Evolutionary conservation across 805 yeast genomes (phyloP).

Genomic region (Kodamaea jinghongensis): DNA sequence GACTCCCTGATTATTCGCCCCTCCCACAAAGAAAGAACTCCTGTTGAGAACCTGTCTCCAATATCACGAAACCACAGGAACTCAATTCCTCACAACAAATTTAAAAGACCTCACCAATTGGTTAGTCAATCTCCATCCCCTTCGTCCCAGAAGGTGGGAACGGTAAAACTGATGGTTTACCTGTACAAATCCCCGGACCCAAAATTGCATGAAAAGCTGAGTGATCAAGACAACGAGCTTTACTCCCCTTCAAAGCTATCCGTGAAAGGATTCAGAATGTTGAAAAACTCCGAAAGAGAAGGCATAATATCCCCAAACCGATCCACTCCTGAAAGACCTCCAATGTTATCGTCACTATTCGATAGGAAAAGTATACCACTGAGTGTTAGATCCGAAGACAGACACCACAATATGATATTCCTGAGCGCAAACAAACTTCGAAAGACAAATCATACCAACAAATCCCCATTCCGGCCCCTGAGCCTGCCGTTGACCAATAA

Average conservation of each 20-base stretch:
- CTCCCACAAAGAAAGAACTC: constrained; percentile 7
- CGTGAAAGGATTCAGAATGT: constrained; percentile 31
- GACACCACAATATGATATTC: neutral
- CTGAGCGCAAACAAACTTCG: constrained; percentile 12
- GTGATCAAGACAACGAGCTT: constrained; percentile 10
- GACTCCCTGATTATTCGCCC: constrained; percentile 16
- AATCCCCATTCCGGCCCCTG: constrained; percentile 14
- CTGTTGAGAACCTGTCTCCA: constrained; percentile 9
- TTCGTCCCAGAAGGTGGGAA: constrained; percentile 15
- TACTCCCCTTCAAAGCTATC: constrained; percentile 30
- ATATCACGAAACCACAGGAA: constrained; percentile 3
- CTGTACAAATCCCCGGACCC: constrained; percentile 10
- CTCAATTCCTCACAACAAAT: constrained; percentile 26
- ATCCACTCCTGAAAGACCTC: constrained; percentile 14
- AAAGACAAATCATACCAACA: constrained; percentile 13
- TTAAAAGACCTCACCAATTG: constrained; percentile 43
- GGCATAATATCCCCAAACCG: constrained; percentile 35
- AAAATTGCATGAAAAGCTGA: neutral
- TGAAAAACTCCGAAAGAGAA: constrained; percentile 32
- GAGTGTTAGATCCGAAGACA: constrained; percentile 3
- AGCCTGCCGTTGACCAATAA: constrained; percentile 11
- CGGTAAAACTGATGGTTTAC: constrained; percentile 11
- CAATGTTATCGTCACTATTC: constrained; percentile 6
- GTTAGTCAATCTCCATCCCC: constrained; percentile 46
- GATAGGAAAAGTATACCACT: neutral